phyloP scores from a whole-genome alignment of 1,139 yeast species.

The Yamadazyma diospyri region DNA sequence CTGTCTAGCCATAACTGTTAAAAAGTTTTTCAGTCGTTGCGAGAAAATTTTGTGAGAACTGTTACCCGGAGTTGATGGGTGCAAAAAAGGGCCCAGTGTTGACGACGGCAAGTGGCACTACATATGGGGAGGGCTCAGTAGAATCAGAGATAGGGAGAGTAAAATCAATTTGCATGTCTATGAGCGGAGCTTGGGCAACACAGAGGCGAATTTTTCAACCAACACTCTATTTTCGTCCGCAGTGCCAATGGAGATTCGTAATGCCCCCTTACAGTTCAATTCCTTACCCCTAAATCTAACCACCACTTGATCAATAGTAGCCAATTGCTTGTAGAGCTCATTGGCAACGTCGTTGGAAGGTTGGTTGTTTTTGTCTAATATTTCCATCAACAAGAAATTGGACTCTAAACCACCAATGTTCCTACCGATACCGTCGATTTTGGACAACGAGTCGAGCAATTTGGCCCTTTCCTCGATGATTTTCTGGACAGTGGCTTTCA shows the following conservation, averaged over 20 bases:
- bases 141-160: no score
- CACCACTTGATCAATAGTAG: conserved; percentile 71
- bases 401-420: conserved; percentile 87
- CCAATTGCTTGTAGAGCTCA: conserved; percentile 62
- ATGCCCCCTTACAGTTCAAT: conserved; percentile 80
- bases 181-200: conserved; percentile 5
- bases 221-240: conserved; percentile 62
- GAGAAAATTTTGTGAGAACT: conserved; percentile 2
- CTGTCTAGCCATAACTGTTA: conserved; percentile 68
- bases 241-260: conserved; percentile 87
- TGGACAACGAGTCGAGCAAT: conserved; percentile 50
- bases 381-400: conserved; percentile 73
- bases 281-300: conserved; percentile 90
- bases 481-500: conserved; percentile 51
- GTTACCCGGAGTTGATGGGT: background rate
- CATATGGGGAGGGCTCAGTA: no score
- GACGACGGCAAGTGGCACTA: background rate
- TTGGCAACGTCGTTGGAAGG: conserved; percentile 74
- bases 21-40: conserved; percentile 7
- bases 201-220: conserved; percentile 43
- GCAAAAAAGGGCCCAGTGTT: background rate
- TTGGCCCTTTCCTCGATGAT: conserved; percentile 54
- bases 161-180: conserved; percentile 2
- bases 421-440: conserved; percentile 61
- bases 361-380: conserved; percentile 55